Evolutionary conservation across 306 rosid genomes (phyloP).

Genomic region (Ziziphus jujuba): DNA sequence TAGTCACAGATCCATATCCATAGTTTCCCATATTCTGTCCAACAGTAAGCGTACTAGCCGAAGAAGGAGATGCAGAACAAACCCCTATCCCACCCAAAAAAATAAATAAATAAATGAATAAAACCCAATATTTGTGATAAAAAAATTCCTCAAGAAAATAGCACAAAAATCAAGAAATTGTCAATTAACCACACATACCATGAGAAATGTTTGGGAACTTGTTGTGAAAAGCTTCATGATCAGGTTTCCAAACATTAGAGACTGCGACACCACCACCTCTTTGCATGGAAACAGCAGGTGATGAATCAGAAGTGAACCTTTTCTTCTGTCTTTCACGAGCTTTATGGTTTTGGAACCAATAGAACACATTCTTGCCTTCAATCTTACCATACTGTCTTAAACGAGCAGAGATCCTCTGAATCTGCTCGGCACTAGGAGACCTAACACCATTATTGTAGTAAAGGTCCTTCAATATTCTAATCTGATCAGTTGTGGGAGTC

Average conservation of each 20-base stretch:
- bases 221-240: conserved; percentile 31
- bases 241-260: conserved; percentile 46
- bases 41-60: conserved; percentile 49
- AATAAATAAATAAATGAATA: not conserved
- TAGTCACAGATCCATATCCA: conserved; percentile 69
- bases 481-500: conserved; percentile 96
- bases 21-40: conserved; percentile 62
- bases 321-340: conserved; percentile 99
- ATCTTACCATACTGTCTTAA: conserved; percentile 93
- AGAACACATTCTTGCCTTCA: conserved; percentile 91
- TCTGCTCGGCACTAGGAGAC: conserved; percentile 94
- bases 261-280: not conserved
- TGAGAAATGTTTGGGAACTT: conserved; percentile 52
- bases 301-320: conserved; percentile 44
- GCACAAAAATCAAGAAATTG: not conserved
- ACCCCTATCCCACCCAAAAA: conserved; percentile 33
- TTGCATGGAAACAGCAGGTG: conserved; percentile 34
- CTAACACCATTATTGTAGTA: conserved; percentile 91
- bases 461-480: conserved; percentile 86
- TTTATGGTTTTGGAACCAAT: conserved; percentile 96
- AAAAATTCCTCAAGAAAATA: not conserved
- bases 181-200: conserved; percentile 25
- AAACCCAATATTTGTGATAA: not conserved
- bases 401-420: conserved; percentile 92
- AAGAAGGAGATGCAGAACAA: conserved; percentile 53